phyloP scores from a whole-genome alignment of 129 eudicot species.

The Smallanthus sonchifolius region DNA sequence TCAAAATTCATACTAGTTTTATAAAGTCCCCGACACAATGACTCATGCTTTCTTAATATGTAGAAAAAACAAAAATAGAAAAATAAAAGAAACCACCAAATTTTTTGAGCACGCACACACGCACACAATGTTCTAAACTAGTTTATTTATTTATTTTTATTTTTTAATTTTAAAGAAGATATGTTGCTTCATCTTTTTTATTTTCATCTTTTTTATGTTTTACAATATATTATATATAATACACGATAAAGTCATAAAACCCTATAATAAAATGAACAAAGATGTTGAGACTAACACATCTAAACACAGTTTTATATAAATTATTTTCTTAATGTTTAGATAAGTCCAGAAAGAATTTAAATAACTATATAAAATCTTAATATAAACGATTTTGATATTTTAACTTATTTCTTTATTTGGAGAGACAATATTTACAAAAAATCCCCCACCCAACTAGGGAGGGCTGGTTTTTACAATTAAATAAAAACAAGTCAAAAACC shows the following conservation, averaged over 20 bases:
- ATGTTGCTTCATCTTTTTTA: not conserved
- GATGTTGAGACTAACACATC: not conserved
- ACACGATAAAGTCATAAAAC: not conserved
- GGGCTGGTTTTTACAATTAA: not conserved
- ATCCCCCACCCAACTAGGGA: not conserved
- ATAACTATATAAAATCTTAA: not conserved
- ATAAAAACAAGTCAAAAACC: not conserved
- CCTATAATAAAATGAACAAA: not conserved
- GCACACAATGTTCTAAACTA: not conserved
- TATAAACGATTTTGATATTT: not conserved
- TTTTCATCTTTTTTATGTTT: not conserved
- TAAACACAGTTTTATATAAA: no score
- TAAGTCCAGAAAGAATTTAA: not conserved
- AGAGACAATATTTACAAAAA: not conserved
- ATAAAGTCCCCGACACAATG: not conserved
- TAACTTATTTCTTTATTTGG: not conserved
- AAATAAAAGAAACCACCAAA: not conserved
- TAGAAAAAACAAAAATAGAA: not conserved
- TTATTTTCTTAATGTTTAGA: no score
- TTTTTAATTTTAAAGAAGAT: not conserved
- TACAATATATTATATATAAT: not conserved
- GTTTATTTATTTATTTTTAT: not conserved
- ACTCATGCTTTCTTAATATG: slow-evolving; percentile 17
- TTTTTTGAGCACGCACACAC: not conserved
- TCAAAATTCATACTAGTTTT: not conserved